Conservation (phyloP, 2,329 filamentous ascomycete genomes). For the Penicillium sp. region DNA sequence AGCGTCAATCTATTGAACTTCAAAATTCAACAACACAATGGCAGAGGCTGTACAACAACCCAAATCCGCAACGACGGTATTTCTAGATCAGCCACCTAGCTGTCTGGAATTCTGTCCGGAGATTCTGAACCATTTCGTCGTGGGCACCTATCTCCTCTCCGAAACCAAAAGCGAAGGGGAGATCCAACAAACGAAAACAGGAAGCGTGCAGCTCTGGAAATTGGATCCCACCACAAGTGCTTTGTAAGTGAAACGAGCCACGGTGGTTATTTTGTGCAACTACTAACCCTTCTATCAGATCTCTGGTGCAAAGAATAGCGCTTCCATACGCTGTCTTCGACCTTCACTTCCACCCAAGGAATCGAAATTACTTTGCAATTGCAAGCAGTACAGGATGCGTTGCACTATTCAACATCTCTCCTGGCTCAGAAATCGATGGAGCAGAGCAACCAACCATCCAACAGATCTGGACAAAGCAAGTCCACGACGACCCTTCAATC, state of each 20-base stretch:
- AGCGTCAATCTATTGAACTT: not conserved
- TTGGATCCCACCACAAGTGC: conserved; percentile 44
- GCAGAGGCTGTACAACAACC: conserved; percentile 26
- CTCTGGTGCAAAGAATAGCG: conserved; percentile 61
- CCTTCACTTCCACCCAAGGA: conserved; percentile 73
- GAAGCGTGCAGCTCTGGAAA: conserved; percentile 71
- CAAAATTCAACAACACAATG: conserved; percentile 16
- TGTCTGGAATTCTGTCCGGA: conserved; percentile 49
- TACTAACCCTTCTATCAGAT: conserved; percentile 34
- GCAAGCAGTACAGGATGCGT: conserved; percentile 72
- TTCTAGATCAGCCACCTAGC: conserved; percentile 49
- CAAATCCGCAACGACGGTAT: conserved; percentile 38
- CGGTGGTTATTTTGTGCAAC: not conserved
- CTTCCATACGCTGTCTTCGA: conserved; percentile 80
- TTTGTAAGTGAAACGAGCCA: conserved; percentile 29
- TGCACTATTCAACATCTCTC: conserved; percentile 40
- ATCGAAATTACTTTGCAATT: conserved; percentile 66
- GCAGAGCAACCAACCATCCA: conserved; percentile 29
- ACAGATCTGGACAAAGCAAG: conserved; percentile 49
- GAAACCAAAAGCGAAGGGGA: conserved; percentile 35
- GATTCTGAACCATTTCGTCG: conserved; percentile 68
- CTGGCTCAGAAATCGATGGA: conserved; percentile 5
- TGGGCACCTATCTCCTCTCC: conserved; percentile 80
- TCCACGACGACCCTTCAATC: conserved; percentile 58
- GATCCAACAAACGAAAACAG: conserved; percentile 66